phyloP scores from a whole-genome alignment of 495 filamentous ascomycete species.

The Xylaria sp. region DNA sequence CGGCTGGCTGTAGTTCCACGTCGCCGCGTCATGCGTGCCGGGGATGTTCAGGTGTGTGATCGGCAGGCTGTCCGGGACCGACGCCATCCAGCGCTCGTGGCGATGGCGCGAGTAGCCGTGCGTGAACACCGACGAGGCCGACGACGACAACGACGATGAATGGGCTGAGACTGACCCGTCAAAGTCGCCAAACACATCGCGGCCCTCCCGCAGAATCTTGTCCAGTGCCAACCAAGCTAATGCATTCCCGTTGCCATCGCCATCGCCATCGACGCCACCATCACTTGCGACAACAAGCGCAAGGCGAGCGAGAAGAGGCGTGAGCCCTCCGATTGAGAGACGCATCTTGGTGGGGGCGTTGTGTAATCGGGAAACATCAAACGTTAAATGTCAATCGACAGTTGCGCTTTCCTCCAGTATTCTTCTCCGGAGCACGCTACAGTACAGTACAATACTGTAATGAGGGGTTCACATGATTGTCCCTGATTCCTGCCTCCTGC shows the following conservation, averaged over 20 bases:
- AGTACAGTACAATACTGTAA: conserved; percentile 9
- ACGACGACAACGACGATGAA: too few relatives aligned
- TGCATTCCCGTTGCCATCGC: conserved; percentile 29
- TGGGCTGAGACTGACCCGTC: conserved; percentile 25
- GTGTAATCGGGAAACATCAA: background rate
- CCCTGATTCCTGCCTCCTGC: too few relatives aligned
- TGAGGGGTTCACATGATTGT: conserved; percentile 4
- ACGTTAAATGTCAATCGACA: background rate
- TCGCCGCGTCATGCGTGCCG: conserved; percentile 61
- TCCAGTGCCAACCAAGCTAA: conserved; percentile 60
- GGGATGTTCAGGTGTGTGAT: conserved; percentile 60
- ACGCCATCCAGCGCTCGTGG: conserved; percentile 57
- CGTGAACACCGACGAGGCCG: background rate
- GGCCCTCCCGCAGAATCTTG: conserved; percentile 56
- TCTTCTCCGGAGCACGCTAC: background rate
- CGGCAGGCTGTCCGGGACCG: conserved; percentile 48
- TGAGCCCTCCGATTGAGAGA: background rate
- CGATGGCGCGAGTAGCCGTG: conserved; percentile 11
- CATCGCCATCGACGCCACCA: too few relatives aligned
- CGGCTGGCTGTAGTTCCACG: conserved; percentile 60
- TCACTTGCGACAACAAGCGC: background rate
- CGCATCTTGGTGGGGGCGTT: conserved; percentile 8
- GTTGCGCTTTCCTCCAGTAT: background rate
- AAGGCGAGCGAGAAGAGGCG: background rate
- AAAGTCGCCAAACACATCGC: conserved; percentile 58